A percentile compares a stretch with the other conserved stretches of the same genome.
These are phyloP conservation scores for Debaryomyces prosopidis DNA, from an alignment of 805 yeast genomes.

Conservation along the genomic window DNA sequence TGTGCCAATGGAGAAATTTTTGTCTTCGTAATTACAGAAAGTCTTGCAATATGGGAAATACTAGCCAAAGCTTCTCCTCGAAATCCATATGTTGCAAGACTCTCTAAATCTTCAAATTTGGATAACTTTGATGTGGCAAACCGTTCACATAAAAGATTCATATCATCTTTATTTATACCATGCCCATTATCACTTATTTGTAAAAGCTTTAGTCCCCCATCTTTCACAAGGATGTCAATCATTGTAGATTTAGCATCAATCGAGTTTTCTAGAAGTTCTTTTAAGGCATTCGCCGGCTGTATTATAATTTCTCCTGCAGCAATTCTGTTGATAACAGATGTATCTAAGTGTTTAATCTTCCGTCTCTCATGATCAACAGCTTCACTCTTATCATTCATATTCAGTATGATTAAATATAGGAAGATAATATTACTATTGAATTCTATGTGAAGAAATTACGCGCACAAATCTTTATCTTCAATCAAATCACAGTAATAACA, in stretches of 20 bases:
- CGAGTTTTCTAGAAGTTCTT: conserved; percentile 89
- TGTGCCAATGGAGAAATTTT: conserved; percentile 64
- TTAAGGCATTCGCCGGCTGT: conserved; percentile 91
- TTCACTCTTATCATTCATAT: not conserved
- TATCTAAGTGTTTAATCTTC: conserved; percentile 47
- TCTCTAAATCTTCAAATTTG: conserved; percentile 70
- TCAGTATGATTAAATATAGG: not conserved
- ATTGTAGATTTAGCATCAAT: conserved; percentile 79
- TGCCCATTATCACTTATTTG: conserved; percentile 89
- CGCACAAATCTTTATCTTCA: not conserved
- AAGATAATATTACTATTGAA: too few species aligned
- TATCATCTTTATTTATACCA: conserved; percentile 75
- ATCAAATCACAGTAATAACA: too few species aligned
- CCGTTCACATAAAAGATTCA: conserved; percentile 80
- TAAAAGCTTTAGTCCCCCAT: conserved; percentile 85
- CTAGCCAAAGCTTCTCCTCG: conserved; percentile 96
- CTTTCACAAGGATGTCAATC: conserved; percentile 80
- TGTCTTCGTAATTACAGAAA: conserved; percentile 78
- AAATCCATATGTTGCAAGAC: conserved; percentile 84
- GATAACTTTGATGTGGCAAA: conserved; percentile 87
- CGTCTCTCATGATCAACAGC: not conserved
- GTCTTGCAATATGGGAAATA: conserved; percentile 84
- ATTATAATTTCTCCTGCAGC: conserved; percentile 98
- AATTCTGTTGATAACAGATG: conserved; percentile 77
- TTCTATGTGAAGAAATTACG: too few species aligned